phyloP scores from a whole-genome alignment of 164 flowering plant genomes.

The Echeveria elegans region DNA sequence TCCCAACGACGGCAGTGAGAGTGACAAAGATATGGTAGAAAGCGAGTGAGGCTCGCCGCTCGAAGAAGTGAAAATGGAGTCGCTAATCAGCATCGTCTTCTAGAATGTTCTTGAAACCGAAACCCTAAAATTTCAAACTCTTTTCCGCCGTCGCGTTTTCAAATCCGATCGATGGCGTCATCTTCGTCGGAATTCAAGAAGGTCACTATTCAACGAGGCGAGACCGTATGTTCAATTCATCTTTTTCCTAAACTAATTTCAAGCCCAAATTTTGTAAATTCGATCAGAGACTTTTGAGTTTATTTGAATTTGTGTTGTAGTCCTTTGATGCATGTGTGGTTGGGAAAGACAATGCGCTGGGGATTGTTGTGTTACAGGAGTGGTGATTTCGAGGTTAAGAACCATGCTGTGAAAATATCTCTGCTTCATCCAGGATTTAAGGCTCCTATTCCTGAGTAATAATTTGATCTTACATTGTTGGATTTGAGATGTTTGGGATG shows the following conservation, averaged over 20 bases:
- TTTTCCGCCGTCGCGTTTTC: conserved; percentile 16
- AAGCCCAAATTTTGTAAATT: neutral
- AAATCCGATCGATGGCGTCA: conserved; percentile 54
- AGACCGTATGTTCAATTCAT: conserved; percentile 48
- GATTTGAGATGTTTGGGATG: neutral
- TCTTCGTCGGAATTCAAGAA: conserved; percentile 47
- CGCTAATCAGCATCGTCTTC: conserved; percentile 4
- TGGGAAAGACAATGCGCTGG: conserved; percentile 89
- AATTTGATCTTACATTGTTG: neutral
- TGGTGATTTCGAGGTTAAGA: conserved; percentile 97
- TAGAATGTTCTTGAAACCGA: neutral
- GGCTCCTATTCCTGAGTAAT: conserved; percentile 91
- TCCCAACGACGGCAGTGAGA: no score
- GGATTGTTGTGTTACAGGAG: conserved; percentile 85
- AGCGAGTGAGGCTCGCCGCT: no score
- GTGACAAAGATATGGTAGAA: no score
- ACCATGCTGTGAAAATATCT: conserved; percentile 75
- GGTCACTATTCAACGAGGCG: conserved; percentile 67
- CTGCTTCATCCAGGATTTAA: conserved; percentile 63
- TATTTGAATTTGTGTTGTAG: conserved; percentile 18
- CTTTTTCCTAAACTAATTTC: neutral
- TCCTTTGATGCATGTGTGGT: conserved; percentile 79
- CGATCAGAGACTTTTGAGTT: neutral
- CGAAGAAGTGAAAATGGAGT: no score
- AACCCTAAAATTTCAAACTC: neutral